phyloP scores from a whole-genome alignment of 192 early-diverging fungal species.

The Nowakowskiella sp. region DNA sequence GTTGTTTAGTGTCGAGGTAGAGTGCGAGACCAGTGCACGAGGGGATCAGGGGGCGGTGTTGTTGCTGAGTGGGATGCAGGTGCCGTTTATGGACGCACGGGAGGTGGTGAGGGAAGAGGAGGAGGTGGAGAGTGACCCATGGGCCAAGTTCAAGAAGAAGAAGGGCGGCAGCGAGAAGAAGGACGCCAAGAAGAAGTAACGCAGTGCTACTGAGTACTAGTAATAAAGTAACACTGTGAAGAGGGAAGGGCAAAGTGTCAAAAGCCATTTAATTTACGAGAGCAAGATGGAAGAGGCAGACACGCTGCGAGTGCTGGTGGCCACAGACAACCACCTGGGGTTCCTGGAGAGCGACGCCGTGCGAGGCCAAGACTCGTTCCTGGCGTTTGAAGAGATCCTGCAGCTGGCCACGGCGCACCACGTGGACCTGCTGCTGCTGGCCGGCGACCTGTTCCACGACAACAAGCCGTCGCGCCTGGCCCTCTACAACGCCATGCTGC shows the following conservation, averaged over 20 bases:
- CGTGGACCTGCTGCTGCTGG: slow-evolving; percentile 87
- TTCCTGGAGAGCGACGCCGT: slow-evolving; percentile 86
- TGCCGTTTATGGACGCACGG: slow-evolving; percentile 63
- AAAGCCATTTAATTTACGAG: no score
- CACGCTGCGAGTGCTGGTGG: slow-evolving; percentile 52
- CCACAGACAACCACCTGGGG: slow-evolving; percentile 93
- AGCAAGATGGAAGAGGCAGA: background rate
- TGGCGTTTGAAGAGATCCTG: slow-evolving; percentile 85
- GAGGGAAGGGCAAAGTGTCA: no score
- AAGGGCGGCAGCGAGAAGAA: slow-evolving; percentile 30
- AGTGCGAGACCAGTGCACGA: slow-evolving; percentile 72
- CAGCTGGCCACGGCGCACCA: slow-evolving; percentile 52
- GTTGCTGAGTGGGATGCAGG: slow-evolving; percentile 78
- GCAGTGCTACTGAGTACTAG: no score
- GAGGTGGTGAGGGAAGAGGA: slow-evolving; percentile 3
- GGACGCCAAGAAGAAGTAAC: no score
- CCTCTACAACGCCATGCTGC: slow-evolving; percentile 57
- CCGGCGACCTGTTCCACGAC: slow-evolving; percentile 95
- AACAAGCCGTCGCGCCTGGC: slow-evolving; percentile 80
- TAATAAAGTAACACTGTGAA: no score
- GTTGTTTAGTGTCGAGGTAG: slow-evolving; percentile 81
- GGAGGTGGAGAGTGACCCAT: slow-evolving; percentile 37
- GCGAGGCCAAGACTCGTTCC: slow-evolving; percentile 74
- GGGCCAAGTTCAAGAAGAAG: slow-evolving; percentile 43
- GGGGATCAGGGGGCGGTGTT: slow-evolving; percentile 69